Base-by-base conservation (phyloP, 2,329 filamentous ascomycete species). In the Phaeosphaeriaceae sp. region DNA sequence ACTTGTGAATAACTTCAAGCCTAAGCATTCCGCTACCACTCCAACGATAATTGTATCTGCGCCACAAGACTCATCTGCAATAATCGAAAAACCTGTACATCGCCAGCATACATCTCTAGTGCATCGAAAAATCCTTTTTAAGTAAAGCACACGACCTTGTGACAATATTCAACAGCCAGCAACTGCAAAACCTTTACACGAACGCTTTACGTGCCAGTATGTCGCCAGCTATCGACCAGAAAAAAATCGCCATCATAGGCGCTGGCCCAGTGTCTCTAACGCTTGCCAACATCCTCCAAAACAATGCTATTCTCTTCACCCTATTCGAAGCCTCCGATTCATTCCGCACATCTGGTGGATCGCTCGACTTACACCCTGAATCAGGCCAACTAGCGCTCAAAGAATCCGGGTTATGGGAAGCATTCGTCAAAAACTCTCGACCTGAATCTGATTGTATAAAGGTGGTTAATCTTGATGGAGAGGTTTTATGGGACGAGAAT, bases 361-460 rank as follows among this genome's bases (percentile, higher is more conserved):
- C 54, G n/a, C 75, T 86, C 2, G 82, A 85, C 57, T 67, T 86
- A 7, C 82, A 85, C 54, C 76, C 76, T 0, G 54, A 70, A 3
- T 79, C 78, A 1, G 82, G 83, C 0, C 76, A 84, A 26, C 68
- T 73, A 3, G 82, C 82, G 0, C 61, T 85, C 39, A 76, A 76
- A 43, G 77, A 80, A 47, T 80, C 80, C 3, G 76, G 75, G 0
- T 66, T 85, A 5, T 80, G 73, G 64, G 75, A 79, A 1, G 71
- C 78, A 26, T 85, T 84, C 63, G 56, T 72, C n/a, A 72, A 77
- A 51, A 53, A 78, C 43, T 79, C 79, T 2, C 77, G 82, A 32
- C 80, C 79, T 35, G 81, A 84, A 52, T 76, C 78, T 46, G 81
- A 84, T 46, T 77, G 76, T 23, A 52, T 81, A 46, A 74, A 79